These are phyloP conservation scores for Chloranthus sessilifolius DNA, from an alignment of 164 flowering plant genomes.

Conservation along the genomic window DNA sequence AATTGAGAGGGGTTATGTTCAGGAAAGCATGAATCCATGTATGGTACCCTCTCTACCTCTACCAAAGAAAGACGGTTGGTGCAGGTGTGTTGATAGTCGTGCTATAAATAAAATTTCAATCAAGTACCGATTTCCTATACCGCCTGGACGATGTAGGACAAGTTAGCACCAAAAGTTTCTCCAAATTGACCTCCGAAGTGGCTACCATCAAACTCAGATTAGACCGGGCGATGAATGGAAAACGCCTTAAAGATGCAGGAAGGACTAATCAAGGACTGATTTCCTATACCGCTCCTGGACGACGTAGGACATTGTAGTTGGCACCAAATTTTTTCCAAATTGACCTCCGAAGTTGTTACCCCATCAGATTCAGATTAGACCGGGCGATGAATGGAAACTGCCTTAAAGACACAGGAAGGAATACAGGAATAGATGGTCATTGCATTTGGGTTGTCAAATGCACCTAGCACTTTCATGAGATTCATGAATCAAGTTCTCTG, in stretches of 20 bases:
- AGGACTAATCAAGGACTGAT: no score
- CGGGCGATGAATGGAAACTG: no score
- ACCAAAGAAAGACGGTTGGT: constrained; percentile 3
- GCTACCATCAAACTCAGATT: not conserved
- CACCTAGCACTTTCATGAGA: constrained; percentile 3
- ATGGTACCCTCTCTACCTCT: not conserved
- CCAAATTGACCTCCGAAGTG: constrained; percentile 2
- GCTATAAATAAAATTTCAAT: constrained; percentile 7
- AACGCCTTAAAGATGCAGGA: not conserved
- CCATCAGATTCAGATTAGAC: no score
- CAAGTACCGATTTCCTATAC: constrained; percentile 3
- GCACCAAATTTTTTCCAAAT: no score
- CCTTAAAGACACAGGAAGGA: no score
- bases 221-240: constrained; percentile 2
- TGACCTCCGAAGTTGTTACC: no score
- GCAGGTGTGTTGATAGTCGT: not conserved
- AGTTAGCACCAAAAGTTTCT: not conserved
- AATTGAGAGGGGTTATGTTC: not conserved
- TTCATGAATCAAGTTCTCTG: not conserved
- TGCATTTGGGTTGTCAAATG: no score
- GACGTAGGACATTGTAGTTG: no score
- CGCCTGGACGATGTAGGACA: not conserved
- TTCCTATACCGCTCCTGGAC: no score
- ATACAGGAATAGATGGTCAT: no score
- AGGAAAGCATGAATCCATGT: constrained; percentile 10